These are phyloP conservation scores for Chlorophyllum brunneum DNA, from an alignment of 768 basidiomycete species.

Conservation along the genomic window DNA sequence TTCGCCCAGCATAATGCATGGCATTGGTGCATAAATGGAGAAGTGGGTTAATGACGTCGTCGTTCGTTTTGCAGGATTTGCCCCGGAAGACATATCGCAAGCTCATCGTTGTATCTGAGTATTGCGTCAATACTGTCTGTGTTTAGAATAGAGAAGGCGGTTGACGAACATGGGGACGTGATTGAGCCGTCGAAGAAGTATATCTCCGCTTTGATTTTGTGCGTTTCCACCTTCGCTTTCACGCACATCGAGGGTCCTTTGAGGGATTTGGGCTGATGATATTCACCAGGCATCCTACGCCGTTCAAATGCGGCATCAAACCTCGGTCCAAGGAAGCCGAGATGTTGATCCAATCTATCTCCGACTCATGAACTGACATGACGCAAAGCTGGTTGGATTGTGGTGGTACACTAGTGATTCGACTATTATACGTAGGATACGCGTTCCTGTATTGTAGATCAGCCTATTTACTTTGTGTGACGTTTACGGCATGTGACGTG, in stretches of 20 bases:
- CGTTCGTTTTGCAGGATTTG: conserved; percentile 15
- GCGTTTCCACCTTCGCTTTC: conserved; percentile 6
- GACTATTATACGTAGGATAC: neutral
- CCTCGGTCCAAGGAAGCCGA: conserved; percentile 24
- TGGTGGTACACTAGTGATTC: neutral
- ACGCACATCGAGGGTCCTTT: neutral
- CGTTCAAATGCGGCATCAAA: conserved; percentile 23
- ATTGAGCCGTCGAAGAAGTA: conserved; percentile 23
- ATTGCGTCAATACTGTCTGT: conserved; percentile 17
- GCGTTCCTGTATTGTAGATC: too few species aligned
- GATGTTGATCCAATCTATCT: conserved; percentile 7
- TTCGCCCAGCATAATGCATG: too few species aligned
- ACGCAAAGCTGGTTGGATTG: neutral
- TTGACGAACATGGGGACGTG: conserved; percentile 22
- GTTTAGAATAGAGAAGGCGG: conserved; percentile 21
- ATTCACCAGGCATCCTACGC: conserved; percentile 20
- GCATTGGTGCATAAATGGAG: too few species aligned
- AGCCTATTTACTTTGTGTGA: too few species aligned
- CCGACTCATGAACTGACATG: conserved; percentile 9
- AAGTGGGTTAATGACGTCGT: neutral
- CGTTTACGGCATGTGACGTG: conserved; percentile 1
- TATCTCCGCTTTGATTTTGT: conserved; percentile 26
- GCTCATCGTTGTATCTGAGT: conserved; percentile 17
- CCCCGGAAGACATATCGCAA: conserved; percentile 19
- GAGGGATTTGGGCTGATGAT: neutral